Base-by-base conservation (phyloP, 2,329 filamentous ascomycete genomes). In the Pestalotiopsis sp. region DNA sequence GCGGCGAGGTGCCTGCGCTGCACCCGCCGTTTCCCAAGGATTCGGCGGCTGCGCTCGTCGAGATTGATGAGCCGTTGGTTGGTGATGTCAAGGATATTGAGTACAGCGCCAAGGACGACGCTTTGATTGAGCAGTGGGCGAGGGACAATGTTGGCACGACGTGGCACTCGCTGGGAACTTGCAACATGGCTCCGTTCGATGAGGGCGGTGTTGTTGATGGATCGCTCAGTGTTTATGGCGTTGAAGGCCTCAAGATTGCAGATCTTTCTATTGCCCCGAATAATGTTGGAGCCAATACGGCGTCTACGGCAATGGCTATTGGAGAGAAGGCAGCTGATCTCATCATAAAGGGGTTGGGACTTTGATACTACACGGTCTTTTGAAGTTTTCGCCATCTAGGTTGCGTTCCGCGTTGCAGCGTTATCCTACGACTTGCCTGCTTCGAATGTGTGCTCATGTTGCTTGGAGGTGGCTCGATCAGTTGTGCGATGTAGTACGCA, bases 281-380 rank as follows among this genome's bases (percentile, higher is more conserved):
- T 55, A 80, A 80, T 58, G 78, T 82, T 22, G 72, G 70, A 66
- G 71, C 78, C 0, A 85, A 86, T 66, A 85, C 84, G 1, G 80
- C 81, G 61, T 82, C 80, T 26, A 82, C 81, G 2, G 84, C 84
- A 0, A 72, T 85, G 11, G 69, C 81, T 10, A 74, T 86, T 44
- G 83, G 83, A 1, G 83, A 86, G 75, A 81, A 79, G 75, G 79
- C 77, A 1, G 78, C 79, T 0, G 78, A 79, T 66, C 77, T 81
- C n/a, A 72, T 81, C 11, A 75, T 78, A 10, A 70, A 69, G 64
- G 79, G 80, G 64, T 59, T 80, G 4, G 72, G 74, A 10, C 68
- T 67, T 30, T 7, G n/a, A 40, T 40, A 40, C 14, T 40, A 40
- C 39, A 11, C 39, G 39, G 14, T 40, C 4, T 26, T 26, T 26